A percentile compares a stretch with the other conserved stretches of the same genome.
phyloP scores from a whole-genome alignment of 495 filamentous ascomycete species.

The Evernia prunastri region DNA sequence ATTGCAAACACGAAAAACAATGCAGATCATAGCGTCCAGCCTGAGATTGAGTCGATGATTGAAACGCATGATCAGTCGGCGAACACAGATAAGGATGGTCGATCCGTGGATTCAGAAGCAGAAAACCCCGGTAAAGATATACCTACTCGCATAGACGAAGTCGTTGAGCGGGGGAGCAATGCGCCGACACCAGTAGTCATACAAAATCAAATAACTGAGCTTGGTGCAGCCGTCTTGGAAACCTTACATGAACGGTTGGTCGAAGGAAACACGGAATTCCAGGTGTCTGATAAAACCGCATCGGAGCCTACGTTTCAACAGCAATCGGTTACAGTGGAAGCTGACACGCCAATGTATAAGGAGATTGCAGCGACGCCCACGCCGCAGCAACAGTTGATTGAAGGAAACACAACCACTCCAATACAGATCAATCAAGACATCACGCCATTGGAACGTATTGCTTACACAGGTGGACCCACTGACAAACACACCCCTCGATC shows the following conservation, averaged over 20 bases:
- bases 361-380: background rate
- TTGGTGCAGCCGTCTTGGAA: background rate
- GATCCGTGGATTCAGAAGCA: background rate
- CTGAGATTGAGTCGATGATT: background rate
- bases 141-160: background rate
- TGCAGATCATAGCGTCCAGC: background rate
- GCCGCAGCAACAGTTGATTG: background rate
- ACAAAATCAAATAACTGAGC: background rate
- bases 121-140: background rate
- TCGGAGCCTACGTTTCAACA: background rate
- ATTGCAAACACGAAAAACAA: background rate
- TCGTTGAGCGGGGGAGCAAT: background rate
- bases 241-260: background rate
- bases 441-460: background rate
- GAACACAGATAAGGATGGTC: background rate
- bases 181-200: background rate
- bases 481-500: background rate
- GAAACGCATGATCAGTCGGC: background rate
- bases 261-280: background rate
- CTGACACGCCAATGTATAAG: background rate
- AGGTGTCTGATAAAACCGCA: background rate
- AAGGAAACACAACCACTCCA: background rate
- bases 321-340: background rate
- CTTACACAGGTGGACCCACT: too few species aligned
- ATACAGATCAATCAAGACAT: background rate